Evolutionary conservation across 2,329 filamentous ascomycete species (phyloP), one percentile per base, ranked within the genome.

Genomic region (Alternaria alternata): DNA sequence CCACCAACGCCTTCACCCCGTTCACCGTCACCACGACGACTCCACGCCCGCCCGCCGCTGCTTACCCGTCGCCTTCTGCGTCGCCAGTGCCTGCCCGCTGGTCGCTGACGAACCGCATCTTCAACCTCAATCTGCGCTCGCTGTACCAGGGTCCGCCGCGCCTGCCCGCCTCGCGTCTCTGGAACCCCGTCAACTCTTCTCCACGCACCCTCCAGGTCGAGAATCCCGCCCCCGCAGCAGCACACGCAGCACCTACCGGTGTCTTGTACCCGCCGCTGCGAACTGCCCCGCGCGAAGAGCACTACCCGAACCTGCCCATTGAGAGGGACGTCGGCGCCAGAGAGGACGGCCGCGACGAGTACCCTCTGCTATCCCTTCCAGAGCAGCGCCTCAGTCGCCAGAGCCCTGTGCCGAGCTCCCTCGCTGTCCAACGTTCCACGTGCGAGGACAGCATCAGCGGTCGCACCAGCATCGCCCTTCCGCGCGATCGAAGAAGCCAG

Each of bases 181-280:
- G 86, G 79, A 88, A 88, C 73, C 87, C 87, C 38, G 81, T 87
- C 70, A 88, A 89, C 72, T 83, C 86, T 77, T 85, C 87, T 48
- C 87, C 86, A 41, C 84, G 85, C 59, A 65, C 68, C 38, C 64
- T 72, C 42, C 71, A 69, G 55, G 59, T 75, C 32, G 82, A 81
- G 76, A 47, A 69, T 36, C 73, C 34, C 64, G 18, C 57, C 54
- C 26, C 51, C 24, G 80, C 12, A 84, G 32, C 70, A 81, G 83
- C 76, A 77, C 57, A 20, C 22, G 18, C 46, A 4, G 18, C 46
- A 8, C 26, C 44, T 3, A 11, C 26, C 16, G 53, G 34, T 6
- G 42, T 44, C 24, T 12, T 30, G 3, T 32, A 44, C 16, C 55
- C 32, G 11, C 39, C 22, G 5, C n/a, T 36, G 3, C 48, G 28